Conservation (phyloP, 2,329 filamentous ascomycete genomes). For the Aspergillus latus region DNA sequence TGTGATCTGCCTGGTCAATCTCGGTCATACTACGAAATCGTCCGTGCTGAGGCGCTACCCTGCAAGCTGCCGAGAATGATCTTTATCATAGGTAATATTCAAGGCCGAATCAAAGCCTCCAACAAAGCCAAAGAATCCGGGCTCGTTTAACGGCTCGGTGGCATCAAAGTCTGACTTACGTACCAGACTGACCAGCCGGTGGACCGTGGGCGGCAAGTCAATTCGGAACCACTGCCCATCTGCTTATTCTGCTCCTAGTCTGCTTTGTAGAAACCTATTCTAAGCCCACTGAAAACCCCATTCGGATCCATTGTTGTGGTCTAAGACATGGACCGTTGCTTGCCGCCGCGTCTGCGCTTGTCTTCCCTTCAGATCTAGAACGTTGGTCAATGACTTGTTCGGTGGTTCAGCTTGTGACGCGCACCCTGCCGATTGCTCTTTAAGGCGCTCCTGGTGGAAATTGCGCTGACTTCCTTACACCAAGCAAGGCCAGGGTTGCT, state of each 20-base stretch:
- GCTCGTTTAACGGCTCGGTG: constrained; percentile 4
- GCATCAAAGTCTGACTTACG: not conserved
- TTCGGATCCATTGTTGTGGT: not conserved
- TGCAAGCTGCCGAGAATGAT: not conserved
- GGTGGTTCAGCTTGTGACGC: not conserved
- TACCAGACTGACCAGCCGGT: not conserved
- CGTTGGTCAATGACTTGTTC: not conserved
- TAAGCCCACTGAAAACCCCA: not conserved
- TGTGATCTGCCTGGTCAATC: constrained; percentile 7
- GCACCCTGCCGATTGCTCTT: not conserved
- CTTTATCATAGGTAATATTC: not conserved
- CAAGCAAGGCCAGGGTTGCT: too few species aligned
- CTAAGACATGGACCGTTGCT: not conserved
- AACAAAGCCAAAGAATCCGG: not conserved
- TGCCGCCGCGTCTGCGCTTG: constrained; percentile 17
- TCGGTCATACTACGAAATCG: constrained; percentile 3
- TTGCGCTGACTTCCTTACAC: not conserved
- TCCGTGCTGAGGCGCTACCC: not conserved
- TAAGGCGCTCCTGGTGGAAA: not conserved
- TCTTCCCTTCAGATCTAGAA: constrained; percentile 4
- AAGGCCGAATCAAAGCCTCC: not conserved
- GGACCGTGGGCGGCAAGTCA: not conserved
- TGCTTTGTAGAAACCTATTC: too few species aligned
- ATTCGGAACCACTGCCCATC: not conserved
- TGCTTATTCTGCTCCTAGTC: not conserved